Conservation (phyloP, 257 asterid genomes). For the Penstemon barbatus region DNA sequence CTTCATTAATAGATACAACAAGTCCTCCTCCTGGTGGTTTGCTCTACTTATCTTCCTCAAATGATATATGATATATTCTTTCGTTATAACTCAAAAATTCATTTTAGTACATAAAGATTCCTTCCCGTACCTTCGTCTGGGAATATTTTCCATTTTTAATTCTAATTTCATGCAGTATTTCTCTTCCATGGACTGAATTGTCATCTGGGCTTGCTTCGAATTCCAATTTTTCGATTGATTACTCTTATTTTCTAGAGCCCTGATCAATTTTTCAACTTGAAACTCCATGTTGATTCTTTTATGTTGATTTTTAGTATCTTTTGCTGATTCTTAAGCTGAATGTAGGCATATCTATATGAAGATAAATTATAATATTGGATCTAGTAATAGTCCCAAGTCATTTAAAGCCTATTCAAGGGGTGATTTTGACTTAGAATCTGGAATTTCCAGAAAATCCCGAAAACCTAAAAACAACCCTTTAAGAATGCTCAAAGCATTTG, state of each 20-base stretch:
- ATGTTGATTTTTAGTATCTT: constrained; percentile 15
- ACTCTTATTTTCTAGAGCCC: constrained; percentile 8
- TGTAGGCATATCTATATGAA: constrained; percentile 56
- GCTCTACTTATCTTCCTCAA: neutral
- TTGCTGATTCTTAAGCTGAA: constrained; percentile 23
- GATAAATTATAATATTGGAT: constrained; percentile 58
- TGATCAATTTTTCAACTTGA: constrained; percentile 13
- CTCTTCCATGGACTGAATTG: constrained; percentile 22
- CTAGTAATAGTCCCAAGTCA: constrained; percentile 74
- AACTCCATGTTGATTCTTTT: constrained; percentile 27
- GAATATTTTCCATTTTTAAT: constrained; percentile 21
- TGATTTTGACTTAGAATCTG: constrained; percentile 91
- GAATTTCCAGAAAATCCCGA: constrained; percentile 55
- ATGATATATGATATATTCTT: too few species aligned
- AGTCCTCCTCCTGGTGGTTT: neutral
- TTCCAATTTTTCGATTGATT: constrained; percentile 11
- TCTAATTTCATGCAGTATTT: constrained; percentile 2
- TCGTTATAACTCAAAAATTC: too few species aligned
- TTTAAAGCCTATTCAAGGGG: constrained; percentile 78
- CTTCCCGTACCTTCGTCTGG: constrained; percentile 5
- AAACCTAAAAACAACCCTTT: constrained; percentile 45
- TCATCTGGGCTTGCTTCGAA: constrained; percentile 28
- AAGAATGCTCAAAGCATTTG: constrained; percentile 63
- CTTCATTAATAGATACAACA: neutral
- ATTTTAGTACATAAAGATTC: too few species aligned